Conservation (phyloP, 2,329 filamentous ascomycete genomes). For the Calcarisporium arbuscula region DNA sequence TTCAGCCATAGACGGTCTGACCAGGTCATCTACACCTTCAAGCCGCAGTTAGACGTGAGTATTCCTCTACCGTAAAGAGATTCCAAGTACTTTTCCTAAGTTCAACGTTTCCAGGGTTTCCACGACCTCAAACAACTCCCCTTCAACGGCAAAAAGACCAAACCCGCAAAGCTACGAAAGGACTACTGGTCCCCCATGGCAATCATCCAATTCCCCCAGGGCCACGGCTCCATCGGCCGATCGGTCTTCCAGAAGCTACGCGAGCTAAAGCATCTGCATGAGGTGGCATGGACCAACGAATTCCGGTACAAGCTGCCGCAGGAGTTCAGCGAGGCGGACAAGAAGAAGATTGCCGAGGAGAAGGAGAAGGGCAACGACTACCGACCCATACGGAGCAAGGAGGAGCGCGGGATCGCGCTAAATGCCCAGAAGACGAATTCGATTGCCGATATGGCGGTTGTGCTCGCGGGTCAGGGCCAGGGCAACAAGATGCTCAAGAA, state of each 20-base stretch:
- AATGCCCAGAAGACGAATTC: conserved; percentile 56
- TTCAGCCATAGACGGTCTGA: conserved; percentile 44
- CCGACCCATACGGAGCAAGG: conserved; percentile 26
- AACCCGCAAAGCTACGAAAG: conserved; percentile 56
- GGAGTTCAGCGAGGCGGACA: conserved; percentile 26
- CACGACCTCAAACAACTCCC: conserved; percentile 51
- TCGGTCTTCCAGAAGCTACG: conserved; percentile 57
- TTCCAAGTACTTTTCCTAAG: background rate
- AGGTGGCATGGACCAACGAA: conserved; percentile 51
- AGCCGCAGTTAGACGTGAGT: conserved; percentile 38
- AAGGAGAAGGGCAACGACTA: conserved; percentile 24
- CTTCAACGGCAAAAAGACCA: conserved; percentile 62
- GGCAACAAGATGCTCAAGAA: conserved; percentile 40
- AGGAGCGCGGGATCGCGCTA: conserved; percentile 44
- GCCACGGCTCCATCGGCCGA: conserved; percentile 47
- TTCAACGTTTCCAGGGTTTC: conserved; percentile 22
- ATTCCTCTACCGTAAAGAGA: background rate
- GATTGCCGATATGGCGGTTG: conserved; percentile 57
- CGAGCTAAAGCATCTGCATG: conserved; percentile 57
- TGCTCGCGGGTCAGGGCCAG: conserved; percentile 44
- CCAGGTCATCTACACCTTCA: conserved; percentile 47
- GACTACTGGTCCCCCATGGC: conserved; percentile 62
- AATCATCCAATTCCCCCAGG: conserved; percentile 49
- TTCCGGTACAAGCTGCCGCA: conserved; percentile 33
- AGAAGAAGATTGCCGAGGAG: conserved; percentile 24